These are phyloP conservation scores for Dictyostelium capitatum DNA, from an alignment of 78 protist species.

Conservation along the genomic window DNA sequence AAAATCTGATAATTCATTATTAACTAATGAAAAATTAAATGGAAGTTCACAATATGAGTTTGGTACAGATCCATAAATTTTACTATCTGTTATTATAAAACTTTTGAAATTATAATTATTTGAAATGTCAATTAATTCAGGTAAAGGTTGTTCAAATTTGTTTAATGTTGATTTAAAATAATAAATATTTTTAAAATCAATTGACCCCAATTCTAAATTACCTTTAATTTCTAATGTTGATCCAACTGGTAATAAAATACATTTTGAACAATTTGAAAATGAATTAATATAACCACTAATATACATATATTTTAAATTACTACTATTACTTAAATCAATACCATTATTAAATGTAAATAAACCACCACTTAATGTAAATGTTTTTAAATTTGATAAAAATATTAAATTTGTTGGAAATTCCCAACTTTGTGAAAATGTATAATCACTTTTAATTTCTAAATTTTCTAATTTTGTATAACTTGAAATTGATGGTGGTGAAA, in stretches of 20 bases:
- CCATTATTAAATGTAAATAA: too few species aligned
- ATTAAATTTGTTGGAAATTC: too few species aligned
- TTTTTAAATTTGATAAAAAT: too few species aligned
- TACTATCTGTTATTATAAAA: background rate
- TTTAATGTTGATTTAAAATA: background rate
- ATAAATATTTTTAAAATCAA: background rate
- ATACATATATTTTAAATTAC: too few species aligned
- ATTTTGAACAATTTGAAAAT: constrained; percentile 2
- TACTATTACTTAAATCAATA: too few species aligned
- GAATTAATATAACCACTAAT: background rate
- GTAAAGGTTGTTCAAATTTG: background rate
- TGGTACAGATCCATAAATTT: background rate
- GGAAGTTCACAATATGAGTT: constrained; percentile 18
- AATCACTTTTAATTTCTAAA: too few species aligned
- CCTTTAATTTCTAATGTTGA: background rate
- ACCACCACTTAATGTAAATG: too few species aligned
- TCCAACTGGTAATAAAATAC: background rate
- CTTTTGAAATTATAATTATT: background rate
- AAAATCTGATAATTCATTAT: background rate
- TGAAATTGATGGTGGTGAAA: too few species aligned
- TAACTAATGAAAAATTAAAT: background rate
- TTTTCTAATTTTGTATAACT: too few species aligned
- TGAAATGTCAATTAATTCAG: background rate
- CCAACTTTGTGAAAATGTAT: too few species aligned
- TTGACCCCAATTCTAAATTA: background rate